Conservation (phyloP, 164 flowering plant species). For the Cinnamomum micranthum region DNA sequence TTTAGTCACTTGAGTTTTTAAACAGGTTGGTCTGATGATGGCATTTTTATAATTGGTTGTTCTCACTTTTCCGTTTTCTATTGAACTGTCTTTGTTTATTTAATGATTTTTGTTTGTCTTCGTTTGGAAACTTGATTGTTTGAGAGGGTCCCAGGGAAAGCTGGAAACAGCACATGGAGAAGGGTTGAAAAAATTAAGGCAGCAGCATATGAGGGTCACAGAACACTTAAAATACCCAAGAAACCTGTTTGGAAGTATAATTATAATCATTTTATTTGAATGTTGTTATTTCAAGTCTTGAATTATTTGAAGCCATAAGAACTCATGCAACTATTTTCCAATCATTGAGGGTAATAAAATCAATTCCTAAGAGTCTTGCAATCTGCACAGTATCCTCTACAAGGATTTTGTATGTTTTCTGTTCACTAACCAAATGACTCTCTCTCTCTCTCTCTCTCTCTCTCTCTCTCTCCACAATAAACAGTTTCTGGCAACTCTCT, state of each 20-base stretch:
- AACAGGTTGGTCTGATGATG: not conserved
- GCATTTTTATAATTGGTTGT: not conserved
- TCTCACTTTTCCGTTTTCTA: not conserved
- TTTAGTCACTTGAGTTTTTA: not conserved
- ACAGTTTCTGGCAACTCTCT: not conserved
- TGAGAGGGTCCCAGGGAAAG: not conserved
- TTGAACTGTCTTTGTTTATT: not conserved
- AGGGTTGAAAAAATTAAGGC: not conserved
- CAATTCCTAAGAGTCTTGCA: not conserved
- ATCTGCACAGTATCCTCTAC: not conserved
- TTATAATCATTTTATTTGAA: not conserved
- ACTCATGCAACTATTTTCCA: not conserved
- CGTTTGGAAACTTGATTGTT: not conserved
- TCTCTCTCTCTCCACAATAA: not conserved
- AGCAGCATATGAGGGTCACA: not conserved
- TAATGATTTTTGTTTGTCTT: not conserved
- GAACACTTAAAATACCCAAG: not conserved
- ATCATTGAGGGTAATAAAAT: constrained; percentile 4
- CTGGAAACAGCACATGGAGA: constrained; percentile 3
- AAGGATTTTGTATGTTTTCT: not conserved
- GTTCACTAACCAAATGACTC: not conserved
- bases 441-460: constrained; percentile 2
- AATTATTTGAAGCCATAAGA: not conserved
- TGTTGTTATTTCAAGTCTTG: not conserved
- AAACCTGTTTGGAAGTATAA: not conserved